Evolutionary conservation across 2,329 filamentous ascomycete genomes (phyloP).

Genomic region (Clarireedia monteithiana): DNA sequence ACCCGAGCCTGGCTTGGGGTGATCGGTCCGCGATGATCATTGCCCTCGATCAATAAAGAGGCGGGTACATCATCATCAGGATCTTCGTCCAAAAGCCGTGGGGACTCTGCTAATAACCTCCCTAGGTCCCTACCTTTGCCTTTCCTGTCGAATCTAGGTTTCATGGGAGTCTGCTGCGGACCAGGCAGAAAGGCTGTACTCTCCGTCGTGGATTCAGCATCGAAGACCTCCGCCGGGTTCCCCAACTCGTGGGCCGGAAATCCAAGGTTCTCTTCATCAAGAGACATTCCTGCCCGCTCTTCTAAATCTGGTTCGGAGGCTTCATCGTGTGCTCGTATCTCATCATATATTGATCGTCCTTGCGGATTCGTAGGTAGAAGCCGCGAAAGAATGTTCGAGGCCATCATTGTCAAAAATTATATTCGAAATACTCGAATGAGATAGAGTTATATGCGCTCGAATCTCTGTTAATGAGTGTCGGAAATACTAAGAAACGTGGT

Average conservation of each 20-base stretch:
- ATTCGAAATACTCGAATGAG: neutral
- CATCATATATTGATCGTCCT: constrained; percentile 30
- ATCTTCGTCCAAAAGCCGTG: constrained; percentile 28
- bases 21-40: constrained; percentile 28
- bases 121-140: constrained; percentile 8
- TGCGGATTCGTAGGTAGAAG: constrained; percentile 26
- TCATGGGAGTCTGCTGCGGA: constrained; percentile 10
- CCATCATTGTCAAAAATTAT: constrained; percentile 22
- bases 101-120: constrained; percentile 26
- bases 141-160: neutral
- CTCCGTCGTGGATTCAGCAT: constrained; percentile 27
- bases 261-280: constrained; percentile 30
- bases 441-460: neutral
- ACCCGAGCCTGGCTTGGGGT: constrained; percentile 20
- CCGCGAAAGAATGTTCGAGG: constrained; percentile 29
- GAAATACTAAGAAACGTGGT: neutral
- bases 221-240: constrained; percentile 23
- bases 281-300: constrained; percentile 25
- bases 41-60: constrained; percentile 53
- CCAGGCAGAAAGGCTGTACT: constrained; percentile 26
- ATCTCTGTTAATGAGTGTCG: neutral
- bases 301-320: constrained; percentile 28
- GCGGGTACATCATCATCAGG: constrained; percentile 50
- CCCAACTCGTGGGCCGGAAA: constrained; percentile 28
- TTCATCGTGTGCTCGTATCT: constrained; percentile 28